Evolutionary conservation across 768 basidiomycete species (phyloP).

Genomic region (Terana coerulea): DNA sequence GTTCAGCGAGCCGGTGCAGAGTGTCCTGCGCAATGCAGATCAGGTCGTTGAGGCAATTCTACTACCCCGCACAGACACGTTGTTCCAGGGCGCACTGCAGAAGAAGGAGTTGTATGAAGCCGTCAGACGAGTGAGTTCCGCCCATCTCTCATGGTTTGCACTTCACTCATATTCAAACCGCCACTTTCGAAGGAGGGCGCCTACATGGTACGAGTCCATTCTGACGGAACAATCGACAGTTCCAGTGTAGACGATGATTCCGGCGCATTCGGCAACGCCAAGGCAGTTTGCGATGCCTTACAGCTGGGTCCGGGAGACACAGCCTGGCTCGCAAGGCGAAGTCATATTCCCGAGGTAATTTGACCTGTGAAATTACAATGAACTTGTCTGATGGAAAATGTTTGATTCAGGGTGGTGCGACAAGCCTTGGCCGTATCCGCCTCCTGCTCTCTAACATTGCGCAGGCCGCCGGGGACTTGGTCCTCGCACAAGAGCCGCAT

Average conservation of each 20-base stretch:
- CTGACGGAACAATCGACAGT: not conserved
- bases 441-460: slow-evolving; percentile 65
- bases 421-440: slow-evolving; percentile 69
- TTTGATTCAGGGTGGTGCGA: slow-evolving; percentile 75
- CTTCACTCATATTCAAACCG: not conserved
- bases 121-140: slow-evolving; percentile 9
- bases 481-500: slow-evolving; percentile 57
- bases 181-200: slow-evolving; percentile 6
- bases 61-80: not conserved
- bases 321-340: slow-evolving; percentile 54
- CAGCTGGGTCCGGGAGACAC: slow-evolving; percentile 32
- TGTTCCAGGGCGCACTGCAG: slow-evolving; percentile 3
- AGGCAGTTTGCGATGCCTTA: slow-evolving; percentile 26
- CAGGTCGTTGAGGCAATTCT: slow-evolving; percentile 20
- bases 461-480: slow-evolving; percentile 54
- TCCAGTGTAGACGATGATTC: slow-evolving; percentile 2
- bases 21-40: slow-evolving; percentile 9
- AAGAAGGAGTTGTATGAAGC: slow-evolving; percentile 3
- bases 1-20: slow-evolving; percentile 12
- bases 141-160: not conserved
- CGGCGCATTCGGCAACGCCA: not conserved
- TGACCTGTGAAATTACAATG: not conserved
- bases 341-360: slow-evolving; percentile 46
- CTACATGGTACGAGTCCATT: not conserved
- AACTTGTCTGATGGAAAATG: not conserved